These are phyloP conservation scores for Eragrostis curvula DNA, from an alignment of 176 grass and related monocot species.

Conservation along the genomic window DNA sequence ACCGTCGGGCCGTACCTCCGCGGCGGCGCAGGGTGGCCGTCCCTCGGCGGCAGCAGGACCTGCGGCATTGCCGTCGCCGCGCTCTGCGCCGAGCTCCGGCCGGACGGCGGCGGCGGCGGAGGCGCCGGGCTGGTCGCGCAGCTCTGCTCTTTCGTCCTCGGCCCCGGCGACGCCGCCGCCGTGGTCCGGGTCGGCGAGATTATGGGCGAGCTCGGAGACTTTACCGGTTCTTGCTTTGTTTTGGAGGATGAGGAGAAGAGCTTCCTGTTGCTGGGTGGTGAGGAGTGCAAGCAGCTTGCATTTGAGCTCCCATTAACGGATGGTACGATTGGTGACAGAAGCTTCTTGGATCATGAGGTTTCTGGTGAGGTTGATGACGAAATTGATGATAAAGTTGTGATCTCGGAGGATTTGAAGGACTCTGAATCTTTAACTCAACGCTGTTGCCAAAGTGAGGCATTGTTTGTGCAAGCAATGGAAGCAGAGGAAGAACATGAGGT, in stretches of 20 bases:
- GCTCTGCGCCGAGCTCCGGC: conserved; percentile 48
- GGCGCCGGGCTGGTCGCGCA: conserved; percentile 49
- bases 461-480: conserved; percentile 1
- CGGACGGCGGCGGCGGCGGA: conserved; percentile 6
- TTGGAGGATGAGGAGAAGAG: conserved; percentile 16
- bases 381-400: conserved; percentile 49
- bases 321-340: neutral
- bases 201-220: conserved; percentile 49
- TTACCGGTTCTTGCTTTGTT: conserved; percentile 30
- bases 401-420: conserved; percentile 40
- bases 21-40: conserved; percentile 11
- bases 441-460: neutral
- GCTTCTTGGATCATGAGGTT: neutral
- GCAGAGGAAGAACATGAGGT: conserved; percentile 23
- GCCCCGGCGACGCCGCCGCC: conserved; percentile 31
- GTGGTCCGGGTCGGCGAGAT: conserved; percentile 47
- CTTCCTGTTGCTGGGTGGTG: neutral
- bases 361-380: conserved; percentile 23
- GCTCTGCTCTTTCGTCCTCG: conserved; percentile 58
- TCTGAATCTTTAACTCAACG: neutral
- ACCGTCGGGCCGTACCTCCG: conserved; percentile 51
- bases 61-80: conserved; percentile 61
- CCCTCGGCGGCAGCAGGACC: conserved; percentile 57
- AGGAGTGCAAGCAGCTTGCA: neutral
- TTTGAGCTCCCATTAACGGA: neutral